Base-by-base conservation (phyloP, 2,329 filamentous ascomycete species). In the Thermochaetoides dissita region DNA sequence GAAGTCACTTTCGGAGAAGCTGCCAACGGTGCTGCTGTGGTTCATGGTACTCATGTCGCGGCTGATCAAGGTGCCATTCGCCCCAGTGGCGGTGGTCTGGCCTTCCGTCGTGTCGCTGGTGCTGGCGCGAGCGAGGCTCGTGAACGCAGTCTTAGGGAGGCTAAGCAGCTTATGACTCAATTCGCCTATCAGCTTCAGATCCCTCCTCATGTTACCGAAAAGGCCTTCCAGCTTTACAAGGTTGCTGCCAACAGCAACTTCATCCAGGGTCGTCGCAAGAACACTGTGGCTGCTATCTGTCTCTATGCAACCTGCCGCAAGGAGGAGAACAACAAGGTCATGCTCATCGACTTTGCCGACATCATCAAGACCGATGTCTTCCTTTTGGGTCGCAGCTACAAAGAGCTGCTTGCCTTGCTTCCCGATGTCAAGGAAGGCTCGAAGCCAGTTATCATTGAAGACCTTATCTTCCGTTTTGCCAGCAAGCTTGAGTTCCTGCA, bases 281-380 rank as follows among this genome's bases (percentile, higher is more conserved):
- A 82, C 48, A 85, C 83, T 41, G 88, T 96, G 8, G 83, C 84
- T 29, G 86, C 86, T n/a, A 84, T 93, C 29, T 89, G 84, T 57
- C 70, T 98, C 30, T 98, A 96, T 53, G 81, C 85, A 42, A 86
- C 86, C 10, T 94, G 86, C 56, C 79, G 91, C 47, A 76, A 81
- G 41, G 77, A 84, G 47, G 75, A 76, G 36, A 79, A 80, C 24
- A 94, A 91, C 57, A 83, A 81, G 35, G 72, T 91, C 51, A 88
- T 98, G 81, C 72, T 98, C 36, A 96, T 98, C 59, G 91, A 98
- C 58, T 78, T 98, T 57, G 85, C 91, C 9, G 91, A 98, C 57
- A 71, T 89, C 46, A 66, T 71, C 42, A 73, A 74, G 65, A 76
- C 91, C 57, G 94, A 95, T 52, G 89, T 98, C 24, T 98, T 94